Conservation (phyloP, 495 filamentous ascomycete genomes). For the Immersiella caudata region DNA sequence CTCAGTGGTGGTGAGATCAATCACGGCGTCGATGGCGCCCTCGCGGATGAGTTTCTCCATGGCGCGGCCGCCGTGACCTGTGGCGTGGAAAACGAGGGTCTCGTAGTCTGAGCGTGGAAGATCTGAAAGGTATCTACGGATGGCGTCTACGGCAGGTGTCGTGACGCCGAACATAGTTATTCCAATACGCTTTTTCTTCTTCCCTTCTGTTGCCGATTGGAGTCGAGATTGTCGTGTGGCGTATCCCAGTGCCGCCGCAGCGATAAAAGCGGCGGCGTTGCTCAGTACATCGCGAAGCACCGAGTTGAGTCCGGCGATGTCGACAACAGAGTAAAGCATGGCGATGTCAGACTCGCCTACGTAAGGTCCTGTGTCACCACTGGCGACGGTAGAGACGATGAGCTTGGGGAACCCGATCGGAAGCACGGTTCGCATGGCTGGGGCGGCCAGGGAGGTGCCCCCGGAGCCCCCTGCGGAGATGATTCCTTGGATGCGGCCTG, state of each 20-base stretch:
- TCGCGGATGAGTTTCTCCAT: conserved; percentile 66
- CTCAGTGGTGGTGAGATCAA: conserved; percentile 73
- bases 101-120: conserved; percentile 45
- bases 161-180: conserved; percentile 79
- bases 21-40: conserved; percentile 58
- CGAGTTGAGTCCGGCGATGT: conserved; percentile 66
- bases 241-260: conserved; percentile 57
- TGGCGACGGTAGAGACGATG: conserved; percentile 69
- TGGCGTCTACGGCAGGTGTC: conserved; percentile 59
- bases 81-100: conserved; percentile 69
- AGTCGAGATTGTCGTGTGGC: conserved; percentile 13
- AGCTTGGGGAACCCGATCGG: conserved; percentile 70
- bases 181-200: conserved; percentile 52
- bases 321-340: conserved; percentile 71
- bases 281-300: conserved; percentile 57
- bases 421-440: conserved; percentile 59
- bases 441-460: conserved; percentile 58
- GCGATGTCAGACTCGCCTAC: conserved; percentile 68
- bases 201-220: background rate
- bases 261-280: conserved; percentile 64
- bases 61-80: conserved; percentile 64
- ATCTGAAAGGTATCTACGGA: conserved; percentile 48
- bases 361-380: conserved; percentile 59
- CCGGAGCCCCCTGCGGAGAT: conserved; percentile 60
- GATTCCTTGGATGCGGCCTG: conserved; percentile 53